phyloP scores from a whole-genome alignment of 805 yeast species.

The Kazachstania kunashirensis region DNA sequence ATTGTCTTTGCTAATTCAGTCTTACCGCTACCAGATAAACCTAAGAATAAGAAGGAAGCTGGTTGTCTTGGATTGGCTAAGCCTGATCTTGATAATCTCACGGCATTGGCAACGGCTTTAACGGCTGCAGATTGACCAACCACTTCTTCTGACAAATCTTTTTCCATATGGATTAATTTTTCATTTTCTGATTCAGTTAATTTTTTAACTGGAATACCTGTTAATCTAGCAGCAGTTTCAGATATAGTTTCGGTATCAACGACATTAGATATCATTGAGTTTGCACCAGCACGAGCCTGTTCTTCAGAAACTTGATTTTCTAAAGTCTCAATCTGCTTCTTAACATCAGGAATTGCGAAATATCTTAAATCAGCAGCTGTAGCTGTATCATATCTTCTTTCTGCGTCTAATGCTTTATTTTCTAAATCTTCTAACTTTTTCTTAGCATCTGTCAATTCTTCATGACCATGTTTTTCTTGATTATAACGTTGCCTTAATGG shows the following conservation, averaged over 20 bases:
- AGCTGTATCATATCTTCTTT: slow-evolving; percentile 89
- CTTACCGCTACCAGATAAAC: slow-evolving; percentile 96
- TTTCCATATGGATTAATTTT: slow-evolving; percentile 91
- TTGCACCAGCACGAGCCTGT: slow-evolving; percentile 48
- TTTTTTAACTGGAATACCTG: slow-evolving; percentile 94
- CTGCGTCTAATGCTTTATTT: slow-evolving; percentile 90
- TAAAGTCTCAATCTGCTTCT: slow-evolving; percentile 61
- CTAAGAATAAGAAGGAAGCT: slow-evolving; percentile 87
- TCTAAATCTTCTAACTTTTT: slow-evolving; percentile 87
- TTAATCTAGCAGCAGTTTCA: slow-evolving; percentile 93
- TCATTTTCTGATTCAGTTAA: slow-evolving; percentile 91
- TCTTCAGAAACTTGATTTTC: slow-evolving; percentile 75
- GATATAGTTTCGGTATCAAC: slow-evolving; percentile 89
- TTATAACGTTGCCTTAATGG: slow-evolving; percentile 81
- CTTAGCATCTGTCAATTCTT: slow-evolving; percentile 80
- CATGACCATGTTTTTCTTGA: slow-evolving; percentile 85
- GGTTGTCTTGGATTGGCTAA: slow-evolving; percentile 95
- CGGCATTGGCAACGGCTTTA: slow-evolving; percentile 91
- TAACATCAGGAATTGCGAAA: slow-evolving; percentile 92
- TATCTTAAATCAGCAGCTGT: slow-evolving; percentile 93
- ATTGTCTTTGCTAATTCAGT: slow-evolving; percentile 95
- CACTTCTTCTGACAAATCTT: slow-evolving; percentile 66
- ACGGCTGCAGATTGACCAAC: slow-evolving; percentile 96
- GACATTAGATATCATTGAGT: slow-evolving; percentile 71
- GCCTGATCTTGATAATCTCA: slow-evolving; percentile 88